These are phyloP conservation scores for Sclerotinia minor DNA, from an alignment of 2,329 filamentous ascomycete genomes.

Conservation along the genomic window DNA sequence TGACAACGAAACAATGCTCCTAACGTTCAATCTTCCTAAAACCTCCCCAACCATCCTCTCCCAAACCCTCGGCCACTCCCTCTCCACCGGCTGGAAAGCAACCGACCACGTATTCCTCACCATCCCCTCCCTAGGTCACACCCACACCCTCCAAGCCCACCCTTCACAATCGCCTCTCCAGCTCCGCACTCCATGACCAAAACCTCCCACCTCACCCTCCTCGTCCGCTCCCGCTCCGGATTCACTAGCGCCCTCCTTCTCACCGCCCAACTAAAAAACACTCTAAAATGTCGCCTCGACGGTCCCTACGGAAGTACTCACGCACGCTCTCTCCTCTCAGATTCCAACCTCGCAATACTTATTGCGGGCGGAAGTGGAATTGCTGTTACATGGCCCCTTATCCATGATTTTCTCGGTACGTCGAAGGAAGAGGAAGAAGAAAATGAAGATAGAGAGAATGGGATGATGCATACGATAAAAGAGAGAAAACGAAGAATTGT, in stretches of 20 bases:
- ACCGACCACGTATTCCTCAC: constrained; percentile 65
- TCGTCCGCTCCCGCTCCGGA: constrained; percentile 60
- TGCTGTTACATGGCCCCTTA: constrained; percentile 61
- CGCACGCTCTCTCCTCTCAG: constrained; percentile 54
- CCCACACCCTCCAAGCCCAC: constrained; percentile 59
- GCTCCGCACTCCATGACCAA: constrained; percentile 46
- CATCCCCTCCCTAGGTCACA: constrained; percentile 54
- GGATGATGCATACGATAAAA: constrained; percentile 21
- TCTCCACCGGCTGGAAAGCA: constrained; percentile 56
- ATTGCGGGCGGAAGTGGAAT: constrained; percentile 66
- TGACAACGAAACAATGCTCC: constrained; percentile 56
- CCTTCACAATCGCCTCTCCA: constrained; percentile 65
- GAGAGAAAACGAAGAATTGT: constrained; percentile 45
- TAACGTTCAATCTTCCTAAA: constrained; percentile 41
- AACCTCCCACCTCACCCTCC: constrained; percentile 55
- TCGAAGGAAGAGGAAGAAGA: constrained; percentile 27
- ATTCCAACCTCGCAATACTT: constrained; percentile 52
- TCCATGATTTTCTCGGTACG: constrained; percentile 49
- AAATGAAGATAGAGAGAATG: constrained; percentile 30
- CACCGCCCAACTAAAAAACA: constrained; percentile 49
- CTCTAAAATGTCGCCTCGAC: constrained; percentile 55
- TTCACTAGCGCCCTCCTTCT: constrained; percentile 58
- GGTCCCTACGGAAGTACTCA: constrained; percentile 63
- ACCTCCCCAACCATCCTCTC: constrained; percentile 21
- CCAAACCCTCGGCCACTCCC: constrained; percentile 40